Evolutionary conservation across 2,329 filamentous ascomycete species (phyloP), one percentile per base, ranked within the genome.

Genomic region (Clarireedia paspali): DNA sequence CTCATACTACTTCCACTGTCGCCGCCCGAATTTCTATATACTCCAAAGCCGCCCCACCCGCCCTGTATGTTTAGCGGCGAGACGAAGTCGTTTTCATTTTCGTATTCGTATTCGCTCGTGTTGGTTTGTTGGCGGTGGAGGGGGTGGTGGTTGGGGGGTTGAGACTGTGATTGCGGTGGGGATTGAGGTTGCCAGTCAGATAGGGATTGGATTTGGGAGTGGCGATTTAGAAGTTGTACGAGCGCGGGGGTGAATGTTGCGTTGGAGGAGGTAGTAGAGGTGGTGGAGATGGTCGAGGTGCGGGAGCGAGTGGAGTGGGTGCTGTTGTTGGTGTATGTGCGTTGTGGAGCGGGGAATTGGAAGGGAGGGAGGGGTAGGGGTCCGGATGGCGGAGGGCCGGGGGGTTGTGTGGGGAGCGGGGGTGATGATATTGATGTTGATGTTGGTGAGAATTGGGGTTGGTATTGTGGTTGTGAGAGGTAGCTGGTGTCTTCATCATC

Each of bases 401-500:
- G 42, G 39, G n/a, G 51, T 46, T 7, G 44, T 50, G 12, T 40
- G 17, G 51, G 54, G 34, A 48, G 14, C 44, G 30, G 54, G 20
- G 20, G 20, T 20, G 20, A 20, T 20, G 20, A 20, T 20, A 3
- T 20, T 20, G 20, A 20, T 20, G 20, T 20, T 20, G 20, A 20
- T 20, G 20, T 20, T 24, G 49, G 46, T 45, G 47, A 39, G 30
- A 17, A 48, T 40, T 15, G 47, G 10, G n/a, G 30, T 39, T 9
- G 27, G 27, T 7, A 30, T 45, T 39, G 44, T 48, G 44, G 10
- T 45, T 44, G 24, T 49, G 51, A 15, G 36, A 54, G 38, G 10
- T 44, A 57, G 39, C 27, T 42, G 15, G 26, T 54, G 20, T 54
- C 56, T 10, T 55, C 51, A 6, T 54, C 54, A 6, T 62, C 57